Evolutionary conservation across 768 basidiomycete species (phyloP), one percentile per base, ranked within the genome.

Genomic region (Mycena albidolilacea): DNA sequence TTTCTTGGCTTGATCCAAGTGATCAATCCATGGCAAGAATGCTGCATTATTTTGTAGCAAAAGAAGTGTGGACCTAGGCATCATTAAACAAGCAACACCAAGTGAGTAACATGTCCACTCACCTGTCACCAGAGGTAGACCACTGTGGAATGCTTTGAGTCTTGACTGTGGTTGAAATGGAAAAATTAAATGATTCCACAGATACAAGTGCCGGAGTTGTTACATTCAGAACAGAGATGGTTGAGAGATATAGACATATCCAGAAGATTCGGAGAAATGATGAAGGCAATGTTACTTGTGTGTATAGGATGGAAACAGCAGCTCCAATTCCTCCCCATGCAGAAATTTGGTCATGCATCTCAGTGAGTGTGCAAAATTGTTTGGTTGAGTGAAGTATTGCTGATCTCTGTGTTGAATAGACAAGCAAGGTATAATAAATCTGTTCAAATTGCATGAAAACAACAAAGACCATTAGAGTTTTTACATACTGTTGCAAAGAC

Each of bases 291-390:
- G 3, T 44, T 5, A 61, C 21, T 37, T 61, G 60, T n/a, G 23
- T 23, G 41, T 3, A 61, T 19, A 61, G 7, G 23, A 41, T 23
- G 5, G 15, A 43, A 61, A 14, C 15, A 2, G 38, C 58, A 60
- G 58, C 39, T 41, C 58, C 58, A 41, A 60, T 60, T 14, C 58
- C 58, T 19, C 38, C n/a, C 58, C 58, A 60, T 60, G 58, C 58
- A 15, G n/a, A 38, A 60, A 19, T 21, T 60, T 44, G 5, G 60
- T 44, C 41, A 19, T 61, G 60, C 6, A 15, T 61, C n/a, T 39
- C 41, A 21, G 60, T 61, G 11, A 61, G 60, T 2, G 17, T 9
- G 7, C 41, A 61, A 30, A 44, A 30, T 61, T 43, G 3, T 41
- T 44, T 12, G 15, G 44, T 21, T 19, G 23, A 3, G 1, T 7